Percentiles rank a stretch among this genome's conserved stretches.
Conservation (phyloP, 768 basidiomycete species). For the Tulasnella sp. region DNA sequence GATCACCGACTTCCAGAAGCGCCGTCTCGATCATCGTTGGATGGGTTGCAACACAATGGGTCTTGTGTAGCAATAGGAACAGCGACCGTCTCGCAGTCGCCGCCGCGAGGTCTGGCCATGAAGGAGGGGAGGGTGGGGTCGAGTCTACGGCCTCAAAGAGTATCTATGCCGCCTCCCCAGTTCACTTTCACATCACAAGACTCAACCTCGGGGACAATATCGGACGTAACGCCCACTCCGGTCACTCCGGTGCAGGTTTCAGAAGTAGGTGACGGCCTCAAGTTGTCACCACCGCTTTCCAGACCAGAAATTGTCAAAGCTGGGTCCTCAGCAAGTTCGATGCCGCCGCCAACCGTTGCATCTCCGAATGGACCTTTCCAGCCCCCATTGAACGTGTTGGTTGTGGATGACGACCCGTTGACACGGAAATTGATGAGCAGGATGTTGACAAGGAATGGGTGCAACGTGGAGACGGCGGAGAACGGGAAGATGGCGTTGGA, state of each 20-base stretch:
- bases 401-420: constrained; percentile 74
- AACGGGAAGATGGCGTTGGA: constrained; percentile 72
- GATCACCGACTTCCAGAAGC: not conserved
- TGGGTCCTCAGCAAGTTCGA: constrained; percentile 7
- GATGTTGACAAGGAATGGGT: constrained; percentile 67
- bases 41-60: not conserved
- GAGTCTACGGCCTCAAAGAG: not conserved
- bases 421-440: constrained; percentile 75
- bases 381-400: constrained; percentile 49
- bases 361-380: constrained; percentile 19
- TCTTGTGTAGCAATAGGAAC: not conserved
- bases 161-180: constrained; percentile 4
- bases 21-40: not conserved
- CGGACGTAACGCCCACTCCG: not conserved
- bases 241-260: not conserved
- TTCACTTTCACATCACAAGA: not conserved
- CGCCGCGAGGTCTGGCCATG: not conserved
- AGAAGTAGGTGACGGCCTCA: not conserved
- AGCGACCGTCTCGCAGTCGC: not conserved
- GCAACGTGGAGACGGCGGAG: constrained; percentile 68
- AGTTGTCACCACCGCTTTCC: not conserved
- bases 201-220: not conserved
- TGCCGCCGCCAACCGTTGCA: constrained; percentile 11
- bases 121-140: not conserved
- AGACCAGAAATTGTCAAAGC: not conserved